These are phyloP conservation scores for carrot (Daucus carota) DNA, from an alignment of 129 eudicot species.

Conservation along the genomic window DNA sequence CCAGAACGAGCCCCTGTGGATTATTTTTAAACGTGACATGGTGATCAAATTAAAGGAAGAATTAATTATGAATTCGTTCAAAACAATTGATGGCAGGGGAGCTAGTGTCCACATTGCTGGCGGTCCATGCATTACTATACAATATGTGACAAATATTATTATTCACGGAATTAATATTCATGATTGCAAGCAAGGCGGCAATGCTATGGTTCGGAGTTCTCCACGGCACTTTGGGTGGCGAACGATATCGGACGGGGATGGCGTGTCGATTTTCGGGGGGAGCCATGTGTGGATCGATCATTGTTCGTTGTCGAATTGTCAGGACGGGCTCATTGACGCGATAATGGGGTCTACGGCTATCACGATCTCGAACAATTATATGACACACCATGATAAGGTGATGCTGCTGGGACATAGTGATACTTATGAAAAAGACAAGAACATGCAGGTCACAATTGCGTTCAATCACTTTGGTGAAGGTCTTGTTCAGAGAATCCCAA, in stretches of 20 bases:
- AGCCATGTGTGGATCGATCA: constrained; percentile 71
- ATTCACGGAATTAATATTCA: constrained; percentile 41
- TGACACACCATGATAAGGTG: constrained; percentile 59
- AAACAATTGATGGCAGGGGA: constrained; percentile 62
- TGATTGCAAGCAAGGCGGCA: constrained; percentile 45
- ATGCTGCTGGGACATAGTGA: constrained; percentile 62
- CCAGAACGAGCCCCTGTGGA: constrained; percentile 59
- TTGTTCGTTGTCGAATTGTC: constrained; percentile 46
- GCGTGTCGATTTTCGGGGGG: constrained; percentile 47
- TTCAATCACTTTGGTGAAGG: constrained; percentile 13
- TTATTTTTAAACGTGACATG: constrained; percentile 47
- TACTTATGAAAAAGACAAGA: constrained; percentile 41
- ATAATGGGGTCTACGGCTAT: constrained; percentile 53
- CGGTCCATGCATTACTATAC: constrained; percentile 51
- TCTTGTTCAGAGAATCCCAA: constrained; percentile 19
- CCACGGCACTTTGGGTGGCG: constrained; percentile 52
- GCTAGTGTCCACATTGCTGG: constrained; percentile 54
- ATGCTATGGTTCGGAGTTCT: constrained; percentile 40
- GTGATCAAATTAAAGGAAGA: constrained; percentile 50
- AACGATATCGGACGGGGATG: constrained; percentile 57
- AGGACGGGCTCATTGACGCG: constrained; percentile 60
- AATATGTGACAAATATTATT: constrained; percentile 46
- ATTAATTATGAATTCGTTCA: constrained; percentile 42
- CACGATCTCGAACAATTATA: constrained; percentile 53
- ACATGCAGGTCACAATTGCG: constrained; percentile 44